Evolutionary conservation across 176 grass and related monocot species (phyloP).

Genomic region (Zea luxurians): DNA sequence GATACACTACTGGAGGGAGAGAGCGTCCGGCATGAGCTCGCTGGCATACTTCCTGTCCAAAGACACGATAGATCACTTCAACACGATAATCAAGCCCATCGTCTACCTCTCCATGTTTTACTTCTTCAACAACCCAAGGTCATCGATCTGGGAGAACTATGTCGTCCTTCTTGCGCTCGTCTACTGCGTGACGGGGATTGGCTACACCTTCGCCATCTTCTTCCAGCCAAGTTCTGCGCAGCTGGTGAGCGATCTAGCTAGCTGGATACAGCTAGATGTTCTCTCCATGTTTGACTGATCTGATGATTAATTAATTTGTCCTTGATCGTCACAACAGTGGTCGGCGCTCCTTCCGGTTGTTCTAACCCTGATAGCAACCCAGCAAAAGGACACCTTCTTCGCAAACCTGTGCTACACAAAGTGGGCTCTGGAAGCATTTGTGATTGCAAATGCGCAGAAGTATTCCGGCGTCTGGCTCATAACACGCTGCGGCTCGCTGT

Average conservation of each 20-base stretch:
- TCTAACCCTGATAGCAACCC: constrained; percentile 70
- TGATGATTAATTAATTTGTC: not conserved
- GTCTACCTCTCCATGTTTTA: constrained; percentile 96
- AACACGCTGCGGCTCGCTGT: constrained; percentile 65
- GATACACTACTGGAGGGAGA: constrained; percentile 82
- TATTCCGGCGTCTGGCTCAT: constrained; percentile 86
- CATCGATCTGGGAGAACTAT: constrained; percentile 79
- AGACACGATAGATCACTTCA: constrained; percentile 88
- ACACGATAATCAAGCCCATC: constrained; percentile 78
- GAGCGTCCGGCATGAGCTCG: constrained; percentile 83
- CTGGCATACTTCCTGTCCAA: constrained; percentile 80
- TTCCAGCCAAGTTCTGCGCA: constrained; percentile 81
- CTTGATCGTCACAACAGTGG: constrained; percentile 57
- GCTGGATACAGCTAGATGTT: not conserved
- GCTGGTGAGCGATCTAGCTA: constrained; percentile 45
- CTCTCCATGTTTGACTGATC: not conserved
- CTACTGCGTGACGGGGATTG: constrained; percentile 85
- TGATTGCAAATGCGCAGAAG: constrained; percentile 72
- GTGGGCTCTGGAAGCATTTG: constrained; percentile 86
- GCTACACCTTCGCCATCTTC: constrained; percentile 85
- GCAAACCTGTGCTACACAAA: constrained; percentile 86
- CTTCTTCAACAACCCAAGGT: constrained; percentile 94
- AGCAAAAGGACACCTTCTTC: constrained; percentile 52
- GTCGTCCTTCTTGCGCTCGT: constrained; percentile 68
- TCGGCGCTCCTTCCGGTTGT: constrained; percentile 79